Evolutionary conservation across 257 asterid genomes (phyloP).

Genomic region (Solanum pinnatisectum): DNA sequence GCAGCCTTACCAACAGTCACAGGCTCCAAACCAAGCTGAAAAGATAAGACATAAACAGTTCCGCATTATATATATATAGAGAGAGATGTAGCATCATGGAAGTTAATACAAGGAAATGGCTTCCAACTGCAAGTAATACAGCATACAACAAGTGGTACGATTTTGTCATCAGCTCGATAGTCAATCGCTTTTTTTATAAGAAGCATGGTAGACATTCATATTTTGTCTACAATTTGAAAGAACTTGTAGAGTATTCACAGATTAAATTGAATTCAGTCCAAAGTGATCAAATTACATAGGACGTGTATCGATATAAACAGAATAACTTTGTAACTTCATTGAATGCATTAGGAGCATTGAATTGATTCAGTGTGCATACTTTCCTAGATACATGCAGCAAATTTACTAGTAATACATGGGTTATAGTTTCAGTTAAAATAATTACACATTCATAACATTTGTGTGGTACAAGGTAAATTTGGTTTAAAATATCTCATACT

Average conservation of each 20-base stretch:
- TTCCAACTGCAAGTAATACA: not conserved
- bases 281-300: not conserved
- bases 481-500: not conserved
- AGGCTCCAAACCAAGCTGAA: conserved; percentile 66
- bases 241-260: not conserved
- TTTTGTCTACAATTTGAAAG: not conserved
- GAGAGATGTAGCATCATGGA: not conserved
- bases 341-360: not conserved
- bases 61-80: not conserved
- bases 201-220: not conserved
- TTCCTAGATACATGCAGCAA: not conserved
- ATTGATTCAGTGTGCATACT: not conserved
- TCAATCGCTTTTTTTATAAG: not conserved
- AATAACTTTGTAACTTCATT: not conserved
- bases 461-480: not conserved
- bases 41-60: conserved; percentile 16
- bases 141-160: not conserved
- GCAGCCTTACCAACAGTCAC: conserved; percentile 69
- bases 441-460: not conserved
- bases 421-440: not conserved
- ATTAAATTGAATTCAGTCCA: not conserved
- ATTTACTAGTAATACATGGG: not conserved
- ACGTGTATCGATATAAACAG: not conserved
- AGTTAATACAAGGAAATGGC: not conserved
- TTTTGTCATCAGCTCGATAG: not conserved